A percentile compares a stretch with the other conserved stretches of the same genome.
phyloP scores from a whole-genome alignment of 2,329 filamentous ascomycete genomes.

The Calonectria montana region DNA sequence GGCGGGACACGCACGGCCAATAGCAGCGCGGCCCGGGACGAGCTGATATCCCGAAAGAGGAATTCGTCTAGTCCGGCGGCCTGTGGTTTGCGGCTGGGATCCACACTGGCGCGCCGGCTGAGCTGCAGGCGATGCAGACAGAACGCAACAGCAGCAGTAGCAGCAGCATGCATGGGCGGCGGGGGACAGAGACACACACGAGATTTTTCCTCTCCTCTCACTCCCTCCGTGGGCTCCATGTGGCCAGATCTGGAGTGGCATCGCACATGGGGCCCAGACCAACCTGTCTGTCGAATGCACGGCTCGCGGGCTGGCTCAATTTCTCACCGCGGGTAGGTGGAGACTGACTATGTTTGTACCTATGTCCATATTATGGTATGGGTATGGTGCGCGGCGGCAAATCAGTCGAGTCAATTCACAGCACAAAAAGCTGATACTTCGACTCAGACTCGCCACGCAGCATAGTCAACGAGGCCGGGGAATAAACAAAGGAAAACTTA shows the following conservation, averaged over 20 bases:
- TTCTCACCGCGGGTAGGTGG: constrained; percentile 8
- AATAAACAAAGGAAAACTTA: background rate
- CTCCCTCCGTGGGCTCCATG: background rate
- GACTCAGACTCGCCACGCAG: background rate
- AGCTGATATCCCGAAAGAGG: constrained; percentile 37
- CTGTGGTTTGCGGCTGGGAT: constrained; percentile 34
- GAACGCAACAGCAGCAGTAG: background rate
- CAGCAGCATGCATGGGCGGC: background rate
- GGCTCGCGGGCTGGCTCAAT: constrained; percentile 30
- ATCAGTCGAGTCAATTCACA: background rate
- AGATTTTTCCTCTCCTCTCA: background rate
- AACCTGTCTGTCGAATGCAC: constrained; percentile 28
- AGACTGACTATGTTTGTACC: background rate
- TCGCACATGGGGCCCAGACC: constrained; percentile 25
- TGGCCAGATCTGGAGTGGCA: constrained; percentile 32
- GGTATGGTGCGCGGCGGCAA: background rate
- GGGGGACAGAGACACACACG: background rate
- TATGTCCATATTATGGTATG: background rate
- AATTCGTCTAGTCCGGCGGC: constrained; percentile 39
- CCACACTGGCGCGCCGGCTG: constrained; percentile 22
- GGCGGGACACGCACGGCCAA: constrained; percentile 26
- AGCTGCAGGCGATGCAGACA: background rate
- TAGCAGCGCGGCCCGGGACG: constrained; percentile 21
- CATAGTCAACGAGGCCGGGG: background rate
- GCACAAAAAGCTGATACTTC: background rate